Evolutionary conservation across 129 eudicot genomes (phyloP).

Genomic region (Arctium minus): DNA sequence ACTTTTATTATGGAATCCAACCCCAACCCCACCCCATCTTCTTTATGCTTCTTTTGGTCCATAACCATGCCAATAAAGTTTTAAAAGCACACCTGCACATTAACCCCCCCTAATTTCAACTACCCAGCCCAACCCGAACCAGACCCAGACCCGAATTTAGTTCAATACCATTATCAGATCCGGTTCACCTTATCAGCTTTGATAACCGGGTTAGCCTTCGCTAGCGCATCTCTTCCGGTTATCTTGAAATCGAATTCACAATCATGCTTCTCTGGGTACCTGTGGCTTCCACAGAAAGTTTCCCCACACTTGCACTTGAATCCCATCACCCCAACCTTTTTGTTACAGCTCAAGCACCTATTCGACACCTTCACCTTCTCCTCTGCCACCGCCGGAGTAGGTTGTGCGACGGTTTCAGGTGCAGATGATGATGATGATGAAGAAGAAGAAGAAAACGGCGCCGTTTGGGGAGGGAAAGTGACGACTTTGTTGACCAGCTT

Average conservation of each 20-base stretch:
- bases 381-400: conserved; percentile 6
- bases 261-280: conserved; percentile 68
- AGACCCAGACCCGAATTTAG: not conserved
- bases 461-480: not conserved
- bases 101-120: not conserved
- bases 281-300: conserved; percentile 68
- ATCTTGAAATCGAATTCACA: conserved; percentile 62
- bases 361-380: conserved; percentile 22
- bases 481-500: conserved; percentile 26
- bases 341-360: conserved; percentile 54
- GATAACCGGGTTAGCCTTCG: conserved; percentile 64
- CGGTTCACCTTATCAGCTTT: conserved; percentile 65
- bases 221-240: conserved; percentile 45
- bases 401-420: not conserved
- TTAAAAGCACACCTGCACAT: not conserved
- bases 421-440: not conserved
- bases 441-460: not conserved
- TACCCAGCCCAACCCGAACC: not conserved
- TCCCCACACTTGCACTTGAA: conserved; percentile 70
- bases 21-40: not conserved
- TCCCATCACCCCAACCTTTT: conserved; percentile 68
- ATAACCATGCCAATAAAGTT: not conserved
- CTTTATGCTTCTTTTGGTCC: not conserved
- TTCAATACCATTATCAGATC: not conserved
- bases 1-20: conserved; percentile 11